phyloP scores from a whole-genome alignment of 1,284 basidiomycete genomes.

The Puccinia novopanici region DNA sequence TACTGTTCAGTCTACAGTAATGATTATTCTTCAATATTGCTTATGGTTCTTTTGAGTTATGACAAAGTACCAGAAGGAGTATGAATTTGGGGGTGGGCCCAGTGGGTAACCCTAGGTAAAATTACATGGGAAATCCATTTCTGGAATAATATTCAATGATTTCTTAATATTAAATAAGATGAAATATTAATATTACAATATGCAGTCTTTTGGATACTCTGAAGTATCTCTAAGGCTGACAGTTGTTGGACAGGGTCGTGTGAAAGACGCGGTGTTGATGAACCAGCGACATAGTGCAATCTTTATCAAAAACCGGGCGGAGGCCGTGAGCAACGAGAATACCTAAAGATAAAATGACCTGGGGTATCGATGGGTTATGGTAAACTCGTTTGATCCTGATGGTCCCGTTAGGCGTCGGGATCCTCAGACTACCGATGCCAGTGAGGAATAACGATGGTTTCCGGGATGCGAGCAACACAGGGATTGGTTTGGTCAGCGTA shows the following conservation, averaged over 20 bases:
- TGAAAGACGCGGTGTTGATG: background rate
- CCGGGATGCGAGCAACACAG: background rate
- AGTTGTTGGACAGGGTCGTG: background rate
- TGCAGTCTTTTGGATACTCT: too few relatives aligned
- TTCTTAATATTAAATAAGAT: too few relatives aligned
- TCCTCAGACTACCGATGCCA: background rate
- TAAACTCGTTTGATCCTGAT: background rate
- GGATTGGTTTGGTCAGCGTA: background rate
- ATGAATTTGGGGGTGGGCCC: too few relatives aligned
- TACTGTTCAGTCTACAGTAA: too few relatives aligned
- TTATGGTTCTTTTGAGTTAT: too few relatives aligned
- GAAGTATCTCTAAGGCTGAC: too few relatives aligned
- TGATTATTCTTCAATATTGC: too few relatives aligned
- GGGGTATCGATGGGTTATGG: background rate
- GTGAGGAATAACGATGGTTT: background rate
- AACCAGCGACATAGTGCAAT: background rate
- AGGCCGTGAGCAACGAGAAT: background rate
- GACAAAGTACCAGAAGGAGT: too few relatives aligned
- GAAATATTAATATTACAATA: too few relatives aligned
- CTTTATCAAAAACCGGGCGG: background rate
- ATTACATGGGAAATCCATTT: too few relatives aligned
- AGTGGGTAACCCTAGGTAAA: too few relatives aligned
- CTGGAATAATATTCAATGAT: too few relatives aligned
- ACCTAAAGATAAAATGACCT: background rate
- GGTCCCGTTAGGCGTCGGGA: background rate